Base-by-base conservation (phyloP, 805 yeast species). In the Tetrapisispora taiwanensis region DNA sequence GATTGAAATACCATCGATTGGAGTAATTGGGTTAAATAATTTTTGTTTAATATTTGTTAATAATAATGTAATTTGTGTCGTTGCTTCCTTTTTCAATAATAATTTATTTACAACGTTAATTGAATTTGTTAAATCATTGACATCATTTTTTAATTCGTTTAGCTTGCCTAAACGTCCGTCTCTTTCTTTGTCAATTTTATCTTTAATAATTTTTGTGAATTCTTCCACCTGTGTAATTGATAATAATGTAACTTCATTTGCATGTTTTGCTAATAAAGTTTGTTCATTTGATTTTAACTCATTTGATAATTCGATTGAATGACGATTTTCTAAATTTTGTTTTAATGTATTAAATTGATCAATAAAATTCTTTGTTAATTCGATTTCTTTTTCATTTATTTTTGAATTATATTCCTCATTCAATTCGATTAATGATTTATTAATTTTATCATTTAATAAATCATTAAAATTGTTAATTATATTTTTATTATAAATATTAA, bases 91-190 rank as follows among this genome's bases (percentile, higher is more conserved):
- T 48, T 63, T 70, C 36, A 59, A 54, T 15, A 63, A 50, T 37
- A 65, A 56, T 10, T 59, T 43, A 17, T 71, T 71, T 15, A 79
- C 70, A 40, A 71, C 54, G 30, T 66, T 63, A 54, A 76, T 52
- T 4, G 59, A 52, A 6, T 52, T 49, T 10, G 52, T 27, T 30
- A 90, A 70, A 30, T 73, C 71, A 22, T 64, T 69, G 42, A 84
- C 68, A 53, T 78, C 72, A 10, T 67, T 49, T 52, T 74, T 69
- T 13, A 92, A 71, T 45, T 78, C 75, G 30, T 73, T 72, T 55
- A 92, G 71, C 54, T 81, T 72, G 39, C 82, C 72, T 54, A 89
- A 75, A 59, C 92, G 80, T 24, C 88, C 86, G 50, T 80, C 72
- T 66, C 97, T 80, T 70, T 84, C 95, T 12, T 61, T 50, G 50